A percentile compares a stretch with the other conserved stretches of the same genome.
Conservation (phyloP, 208 protist species). For the Wallacemonas rigidus region DNA sequence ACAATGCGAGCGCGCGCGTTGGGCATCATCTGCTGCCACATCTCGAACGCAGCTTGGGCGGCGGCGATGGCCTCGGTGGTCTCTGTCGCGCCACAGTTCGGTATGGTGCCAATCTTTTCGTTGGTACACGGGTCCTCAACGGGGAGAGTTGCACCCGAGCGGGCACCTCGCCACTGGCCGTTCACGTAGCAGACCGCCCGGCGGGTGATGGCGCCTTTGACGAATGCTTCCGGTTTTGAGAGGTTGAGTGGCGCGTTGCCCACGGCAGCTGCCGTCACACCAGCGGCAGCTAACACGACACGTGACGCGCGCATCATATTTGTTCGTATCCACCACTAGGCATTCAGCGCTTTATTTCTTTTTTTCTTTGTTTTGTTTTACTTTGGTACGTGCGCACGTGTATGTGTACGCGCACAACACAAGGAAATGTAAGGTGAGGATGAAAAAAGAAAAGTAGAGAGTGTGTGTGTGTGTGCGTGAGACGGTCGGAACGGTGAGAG, state of each 20-base stretch:
- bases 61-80: conserved; percentile 59
- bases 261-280: neutral
- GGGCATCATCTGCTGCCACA: conserved; percentile 67
- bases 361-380: too few relatives aligned
- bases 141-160: conserved; percentile 27
- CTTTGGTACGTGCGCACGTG: too few relatives aligned
- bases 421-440: neutral
- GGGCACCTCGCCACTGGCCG: conserved; percentile 41
- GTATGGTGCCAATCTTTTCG: conserved; percentile 54
- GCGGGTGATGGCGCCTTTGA: conserved; percentile 31
- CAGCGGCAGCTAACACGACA: neutral
- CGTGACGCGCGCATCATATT: neutral
- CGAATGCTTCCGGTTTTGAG: neutral
- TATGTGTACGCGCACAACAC: too few relatives aligned
- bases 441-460: neutral
- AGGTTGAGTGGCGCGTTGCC: neutral
- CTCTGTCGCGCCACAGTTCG: conserved; percentile 52
- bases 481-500: too few relatives aligned
- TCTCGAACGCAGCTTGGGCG: conserved; percentile 58
- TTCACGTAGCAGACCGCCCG: conserved; percentile 65
- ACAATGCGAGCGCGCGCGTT: conserved; percentile 61
- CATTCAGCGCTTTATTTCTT: too few relatives aligned
- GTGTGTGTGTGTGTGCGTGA: neutral
- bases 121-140: conserved; percentile 86
- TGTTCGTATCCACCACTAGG: too few relatives aligned